phyloP scores from a whole-genome alignment of 805 yeast genomes.

The Maudiozyma saulgeensis region DNA sequence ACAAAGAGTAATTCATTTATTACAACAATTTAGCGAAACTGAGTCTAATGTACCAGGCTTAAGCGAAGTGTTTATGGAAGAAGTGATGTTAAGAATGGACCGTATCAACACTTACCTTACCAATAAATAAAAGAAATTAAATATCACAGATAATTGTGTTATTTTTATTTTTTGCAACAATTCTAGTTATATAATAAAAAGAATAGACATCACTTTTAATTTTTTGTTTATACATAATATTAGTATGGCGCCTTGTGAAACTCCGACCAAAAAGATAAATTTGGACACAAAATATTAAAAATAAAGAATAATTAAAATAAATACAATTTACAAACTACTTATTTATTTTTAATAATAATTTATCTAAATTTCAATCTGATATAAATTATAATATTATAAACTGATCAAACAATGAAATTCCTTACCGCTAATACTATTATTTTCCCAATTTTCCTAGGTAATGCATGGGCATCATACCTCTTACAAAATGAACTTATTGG shows the following conservation, averaged over 20 bases:
- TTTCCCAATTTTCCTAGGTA: neutral
- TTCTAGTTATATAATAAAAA: no score
- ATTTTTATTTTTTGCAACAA: no score
- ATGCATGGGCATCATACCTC: neutral
- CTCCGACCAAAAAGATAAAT: neutral
- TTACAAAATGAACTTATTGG: neutral
- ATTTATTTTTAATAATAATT: neutral
- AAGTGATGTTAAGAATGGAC: constrained; percentile 37
- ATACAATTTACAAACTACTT: neutral
- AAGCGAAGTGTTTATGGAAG: constrained; percentile 58
- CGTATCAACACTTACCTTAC: constrained; percentile 16
- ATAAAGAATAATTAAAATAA: neutral
- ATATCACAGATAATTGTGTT: neutral
- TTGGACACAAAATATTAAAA: neutral
- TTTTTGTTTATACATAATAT: neutral
- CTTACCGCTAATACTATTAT: neutral
- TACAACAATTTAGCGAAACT: constrained; percentile 32
- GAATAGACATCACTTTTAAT: neutral
- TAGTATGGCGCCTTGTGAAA: neutral
- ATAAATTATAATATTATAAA: neutral
- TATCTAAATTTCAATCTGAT: neutral
- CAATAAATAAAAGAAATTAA: neutral
- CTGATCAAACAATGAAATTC: neutral
- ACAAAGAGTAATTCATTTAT: constrained; percentile 35
- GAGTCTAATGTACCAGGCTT: constrained; percentile 55